These are phyloP conservation scores for Chlorella sp. DNA, from an alignment of 139 green algal genomes.

Conservation along the genomic window DNA sequence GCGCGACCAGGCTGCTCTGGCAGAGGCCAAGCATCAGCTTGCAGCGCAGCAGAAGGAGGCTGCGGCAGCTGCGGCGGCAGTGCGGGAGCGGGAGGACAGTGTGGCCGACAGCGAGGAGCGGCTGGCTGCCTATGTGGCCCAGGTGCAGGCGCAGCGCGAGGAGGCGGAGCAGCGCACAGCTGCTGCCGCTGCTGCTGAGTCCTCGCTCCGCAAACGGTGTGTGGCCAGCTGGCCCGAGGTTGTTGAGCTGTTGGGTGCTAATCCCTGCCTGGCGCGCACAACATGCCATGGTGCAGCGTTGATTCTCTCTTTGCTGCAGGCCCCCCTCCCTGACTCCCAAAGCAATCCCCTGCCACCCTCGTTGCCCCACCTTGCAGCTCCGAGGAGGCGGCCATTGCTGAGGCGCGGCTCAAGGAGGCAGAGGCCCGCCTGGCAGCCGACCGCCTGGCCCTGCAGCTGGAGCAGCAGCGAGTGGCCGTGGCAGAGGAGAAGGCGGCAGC, in stretches of 20 bases:
- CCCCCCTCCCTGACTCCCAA: too few relatives aligned
- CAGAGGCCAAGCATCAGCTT: background rate
- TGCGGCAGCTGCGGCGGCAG: background rate
- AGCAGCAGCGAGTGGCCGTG: background rate
- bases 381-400: background rate
- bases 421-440: conserved; percentile 16
- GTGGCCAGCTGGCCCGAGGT: background rate
- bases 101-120: conserved; percentile 12
- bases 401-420: conserved; percentile 6
- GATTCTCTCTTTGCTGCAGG: too few relatives aligned
- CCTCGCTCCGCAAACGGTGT: conserved; percentile 3
- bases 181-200: background rate
- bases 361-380: background rate
- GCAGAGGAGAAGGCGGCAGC: conserved; percentile 20
- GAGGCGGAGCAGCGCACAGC: background rate
- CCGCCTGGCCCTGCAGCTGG: background rate
- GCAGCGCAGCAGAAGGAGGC: background rate
- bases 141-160: conserved; percentile 11
- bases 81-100: background rate
- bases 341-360: too few relatives aligned
- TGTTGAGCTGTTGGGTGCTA: background rate
- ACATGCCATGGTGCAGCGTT: too few relatives aligned
- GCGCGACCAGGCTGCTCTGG: background rate
- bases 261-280: too few relatives aligned
- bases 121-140: background rate